Evolutionary conservation across 352 stramenopile species (phyloP).

Genomic region (Phytophthora hybrid): DNA sequence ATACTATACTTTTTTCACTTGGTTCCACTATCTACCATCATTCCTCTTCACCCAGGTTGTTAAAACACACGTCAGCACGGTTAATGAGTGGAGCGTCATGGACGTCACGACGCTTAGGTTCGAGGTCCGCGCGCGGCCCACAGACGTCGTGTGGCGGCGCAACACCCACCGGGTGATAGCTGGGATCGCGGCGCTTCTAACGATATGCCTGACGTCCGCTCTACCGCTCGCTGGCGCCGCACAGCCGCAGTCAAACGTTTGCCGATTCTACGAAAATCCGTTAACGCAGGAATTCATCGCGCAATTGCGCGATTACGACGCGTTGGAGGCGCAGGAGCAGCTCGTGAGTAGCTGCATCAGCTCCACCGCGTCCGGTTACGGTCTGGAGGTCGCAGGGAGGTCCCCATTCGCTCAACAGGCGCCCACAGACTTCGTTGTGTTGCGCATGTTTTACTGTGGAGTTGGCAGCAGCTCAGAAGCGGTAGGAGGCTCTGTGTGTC

Average conservation of each 20-base stretch:
- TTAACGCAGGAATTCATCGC: conserved; percentile 51
- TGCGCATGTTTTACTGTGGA: conserved; percentile 58
- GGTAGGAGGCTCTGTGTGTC: conserved; percentile 22
- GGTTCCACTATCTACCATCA: conserved; percentile 29
- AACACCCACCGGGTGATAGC: conserved; percentile 8
- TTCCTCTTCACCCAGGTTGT: conserved; percentile 13
- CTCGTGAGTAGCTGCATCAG: conserved; percentile 40
- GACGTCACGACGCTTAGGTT: conserved; percentile 21
- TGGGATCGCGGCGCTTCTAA: conserved; percentile 16
- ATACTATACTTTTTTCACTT: conserved; percentile 15
- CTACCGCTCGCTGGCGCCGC: conserved; percentile 6
- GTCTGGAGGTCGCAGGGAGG: conserved; percentile 38
- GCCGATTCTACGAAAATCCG: conserved; percentile 47
- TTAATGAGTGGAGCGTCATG: conserved; percentile 34
- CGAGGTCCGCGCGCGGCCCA: conserved; percentile 1
- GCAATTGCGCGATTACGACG: conserved; percentile 43
- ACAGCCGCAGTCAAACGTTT: conserved; percentile 32
- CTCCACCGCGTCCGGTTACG: conserved; percentile 17
- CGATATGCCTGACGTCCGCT: conserved; percentile 3
- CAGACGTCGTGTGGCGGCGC: conserved; percentile 2
- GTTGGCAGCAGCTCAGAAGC: neutral
- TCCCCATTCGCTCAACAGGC: conserved; percentile 38
- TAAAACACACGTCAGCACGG: conserved; percentile 20
- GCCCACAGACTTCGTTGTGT: conserved; percentile 73
- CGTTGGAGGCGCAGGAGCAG: conserved; percentile 42